Evolutionary conservation across 2,329 filamentous ascomycete genomes (phyloP), one percentile per base, ranked within the genome.

Genomic region (Cordyceps farinosa): DNA sequence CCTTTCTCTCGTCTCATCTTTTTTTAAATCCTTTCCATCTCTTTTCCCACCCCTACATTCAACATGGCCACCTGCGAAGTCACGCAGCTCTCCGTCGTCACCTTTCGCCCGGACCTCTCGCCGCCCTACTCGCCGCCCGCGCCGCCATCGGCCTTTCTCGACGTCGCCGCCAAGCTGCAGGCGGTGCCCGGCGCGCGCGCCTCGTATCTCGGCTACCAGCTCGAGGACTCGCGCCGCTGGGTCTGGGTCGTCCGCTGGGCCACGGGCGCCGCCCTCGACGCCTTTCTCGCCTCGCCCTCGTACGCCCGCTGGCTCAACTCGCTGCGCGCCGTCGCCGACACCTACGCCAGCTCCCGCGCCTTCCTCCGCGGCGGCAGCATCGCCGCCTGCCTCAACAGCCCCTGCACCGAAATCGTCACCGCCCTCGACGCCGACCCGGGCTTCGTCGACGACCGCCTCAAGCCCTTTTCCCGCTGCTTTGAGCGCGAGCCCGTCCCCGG

Each of bases 301-400:
- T 77, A 76, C 61, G 74, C 76, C 55, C 77, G 74, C 66, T 79
- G 77, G 69, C 72, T 78, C 22, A 74, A 74, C 45, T 74, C 75
- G 9, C 68, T 77, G 47, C 70, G 69, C 57, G 71, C 74, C 64
- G 60, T 75, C n/a, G 65, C 74, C 61, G 67, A 67, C 5, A 60
- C 62, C 11, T 54, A 60, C 40, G 64, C 69, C 47, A 67, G 66
- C 47, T 64, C 67, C 36, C 67, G 69, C 45, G 65, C 73, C 52
- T 67, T 73, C 62, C 51, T 67, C 17, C 52, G 67, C 44, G 66
- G 67, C 44, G 66, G 66, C 22, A 66, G 66, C 55, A 64, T 67
- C 10, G 69, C 67, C 29, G 68, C 64, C n/a, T 73, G 71, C 1
- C 69, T 78, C 10, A 69, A 67, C 45, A 73, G 75, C 5, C 76